These are phyloP conservation scores for Selaginella tamariscina DNA, from an alignment of 75 land plant genomes.

Conservation along the genomic window DNA sequence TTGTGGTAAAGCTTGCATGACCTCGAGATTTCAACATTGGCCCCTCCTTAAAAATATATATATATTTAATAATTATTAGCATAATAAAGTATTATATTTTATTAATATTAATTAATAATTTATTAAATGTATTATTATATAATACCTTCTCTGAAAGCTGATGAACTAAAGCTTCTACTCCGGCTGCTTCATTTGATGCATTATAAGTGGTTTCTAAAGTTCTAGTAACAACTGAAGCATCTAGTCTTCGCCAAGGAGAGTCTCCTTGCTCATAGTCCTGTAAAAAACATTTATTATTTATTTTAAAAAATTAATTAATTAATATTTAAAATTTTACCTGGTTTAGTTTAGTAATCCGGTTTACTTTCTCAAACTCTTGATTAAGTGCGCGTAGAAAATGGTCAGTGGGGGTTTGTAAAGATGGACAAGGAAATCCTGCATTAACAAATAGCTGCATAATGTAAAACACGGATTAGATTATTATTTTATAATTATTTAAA, in stretches of 20 bases:
- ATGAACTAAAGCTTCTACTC: constrained; percentile 54
- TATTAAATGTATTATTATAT: background rate
- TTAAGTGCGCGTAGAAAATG: constrained; percentile 76
- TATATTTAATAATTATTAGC: background rate
- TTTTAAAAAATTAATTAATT: background rate
- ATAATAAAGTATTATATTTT: background rate
- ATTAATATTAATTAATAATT: background rate
- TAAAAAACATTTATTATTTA: background rate
- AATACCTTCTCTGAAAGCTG: constrained; percentile 55
- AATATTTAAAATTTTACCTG: constrained; percentile 40
- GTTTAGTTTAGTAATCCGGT: constrained; percentile 58
- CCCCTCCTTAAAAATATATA: constrained; percentile 42
- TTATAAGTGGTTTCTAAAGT: constrained; percentile 71
- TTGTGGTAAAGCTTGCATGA: constrained; percentile 31
- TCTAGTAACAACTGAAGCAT: constrained; percentile 70
- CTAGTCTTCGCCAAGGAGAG: constrained; percentile 63
- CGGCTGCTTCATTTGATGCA: constrained; percentile 53
- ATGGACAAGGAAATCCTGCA: constrained; percentile 89
- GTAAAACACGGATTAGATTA: background rate
- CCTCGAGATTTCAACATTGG: constrained; percentile 51
- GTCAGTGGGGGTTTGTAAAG: constrained; percentile 82
- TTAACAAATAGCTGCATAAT: constrained; percentile 68
- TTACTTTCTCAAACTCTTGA: constrained; percentile 64
- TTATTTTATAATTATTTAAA: background rate
- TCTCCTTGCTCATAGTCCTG: constrained; percentile 69